phyloP scores from a whole-genome alignment of 192 early-diverging fungal genomes.

The Martensiomyces pterosporus region DNA sequence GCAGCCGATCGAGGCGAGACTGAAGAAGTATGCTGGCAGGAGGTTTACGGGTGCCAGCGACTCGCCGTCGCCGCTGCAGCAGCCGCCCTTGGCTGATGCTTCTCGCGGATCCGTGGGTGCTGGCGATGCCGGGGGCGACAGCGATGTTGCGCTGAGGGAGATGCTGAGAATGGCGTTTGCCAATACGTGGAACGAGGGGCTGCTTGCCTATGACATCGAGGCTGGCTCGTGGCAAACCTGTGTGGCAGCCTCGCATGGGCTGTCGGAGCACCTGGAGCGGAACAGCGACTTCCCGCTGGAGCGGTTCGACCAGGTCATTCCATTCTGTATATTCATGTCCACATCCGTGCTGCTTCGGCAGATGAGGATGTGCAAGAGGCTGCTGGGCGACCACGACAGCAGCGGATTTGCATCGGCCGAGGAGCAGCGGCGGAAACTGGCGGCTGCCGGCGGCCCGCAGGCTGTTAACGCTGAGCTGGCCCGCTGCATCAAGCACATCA shows the following conservation, averaged over 20 bases:
- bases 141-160: constrained; percentile 35
- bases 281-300: constrained; percentile 46
- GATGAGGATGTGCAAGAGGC: constrained; percentile 31
- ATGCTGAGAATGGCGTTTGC: constrained; percentile 46
- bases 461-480: constrained; percentile 16
- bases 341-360: constrained; percentile 43
- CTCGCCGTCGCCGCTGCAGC: no score
- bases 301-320: constrained; percentile 50
- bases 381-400: no score
- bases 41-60: no score
- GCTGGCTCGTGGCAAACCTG: constrained; percentile 28
- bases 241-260: constrained; percentile 24
- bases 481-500: constrained; percentile 22
- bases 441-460: constrained; percentile 2
- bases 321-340: constrained; percentile 52
- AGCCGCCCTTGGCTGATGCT: no score
- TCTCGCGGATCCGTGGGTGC: no score
- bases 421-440: constrained; percentile 6
- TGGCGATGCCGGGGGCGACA: constrained; percentile 5
- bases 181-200: constrained; percentile 44
- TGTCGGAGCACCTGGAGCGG: constrained; percentile 41
- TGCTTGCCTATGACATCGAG: constrained; percentile 44
- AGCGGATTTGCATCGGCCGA: no score
- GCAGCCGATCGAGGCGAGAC: constrained; percentile 29
- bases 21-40: no score